Evolutionary conservation across 2,329 filamentous ascomycete genomes (phyloP), one percentile per base, ranked within the genome.

Genomic region (Apiospora aurea): DNA sequence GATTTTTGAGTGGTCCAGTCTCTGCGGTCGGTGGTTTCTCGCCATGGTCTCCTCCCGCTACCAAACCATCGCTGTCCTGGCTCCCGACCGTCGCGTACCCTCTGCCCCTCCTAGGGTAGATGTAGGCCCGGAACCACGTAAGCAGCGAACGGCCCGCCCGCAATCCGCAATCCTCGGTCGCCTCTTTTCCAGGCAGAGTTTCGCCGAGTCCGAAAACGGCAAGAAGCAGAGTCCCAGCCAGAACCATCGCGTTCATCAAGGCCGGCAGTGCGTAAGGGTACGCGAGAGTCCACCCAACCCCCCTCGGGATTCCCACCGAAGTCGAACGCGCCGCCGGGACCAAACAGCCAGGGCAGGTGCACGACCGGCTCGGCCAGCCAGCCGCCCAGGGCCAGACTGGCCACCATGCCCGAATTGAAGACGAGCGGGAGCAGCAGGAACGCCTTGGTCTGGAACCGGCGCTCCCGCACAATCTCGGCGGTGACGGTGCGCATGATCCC

Each of bases 401-500:
- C 77, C 26, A 85, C 84, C 74, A 80, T 80, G 4, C 82, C 81
- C 4, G 77, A 73, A 75, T 93, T 93, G 81, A 93, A 92, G 68
- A 91, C 92, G 87, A 94, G 92, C 3, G 84, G 84, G 71, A 86
- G 75, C 38, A 86, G 77, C 26, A 85, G 76, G 67, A 85, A 85
- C 0, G 84, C 83, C 73, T 82, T 81, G 8, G 84, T 83, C 74
- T 84, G 84, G 73, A 80, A 92, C 84, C 88, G 92, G 81, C 92
- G 93, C 81, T 93, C 92, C 69, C 87, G 85, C 49, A 94, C 89
- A 46, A 93, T 91, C 80, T 94, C 92, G 1, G 88, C 88, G 66
- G 94, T 92, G 88, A 94, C 92, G 7, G 91, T 93, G 73, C 92
- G 84, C 90, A 94, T 92, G 3, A 94, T 91, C 0, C 92, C 92